A percentile compares a stretch with the other conserved stretches of the same genome.
Conservation (phyloP, 1,284 basidiomycete genomes). For the Melanopsichium pennsylvanicum region DNA sequence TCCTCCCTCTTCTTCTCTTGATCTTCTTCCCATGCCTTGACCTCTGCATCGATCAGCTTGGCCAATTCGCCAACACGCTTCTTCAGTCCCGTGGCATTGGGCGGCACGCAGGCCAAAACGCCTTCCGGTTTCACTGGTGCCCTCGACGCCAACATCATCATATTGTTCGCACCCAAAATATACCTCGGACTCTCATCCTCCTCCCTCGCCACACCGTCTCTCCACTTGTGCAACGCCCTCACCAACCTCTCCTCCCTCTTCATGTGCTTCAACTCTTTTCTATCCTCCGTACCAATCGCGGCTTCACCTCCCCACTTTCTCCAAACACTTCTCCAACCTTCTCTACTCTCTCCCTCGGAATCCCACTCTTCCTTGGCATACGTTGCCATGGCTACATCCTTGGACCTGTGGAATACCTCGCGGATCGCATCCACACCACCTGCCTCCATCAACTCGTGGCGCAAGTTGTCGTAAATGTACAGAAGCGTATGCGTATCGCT, state of each 20-base stretch:
- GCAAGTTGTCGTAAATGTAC: constrained; percentile 90
- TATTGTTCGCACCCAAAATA: constrained; percentile 40
- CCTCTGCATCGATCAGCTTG: constrained; percentile 38
- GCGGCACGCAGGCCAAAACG: constrained; percentile 41
- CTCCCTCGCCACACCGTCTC: constrained; percentile 79
- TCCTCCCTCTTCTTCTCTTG: constrained; percentile 11
- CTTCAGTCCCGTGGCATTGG: constrained; percentile 36
- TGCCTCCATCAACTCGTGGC: constrained; percentile 76
- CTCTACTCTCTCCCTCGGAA: constrained; percentile 48
- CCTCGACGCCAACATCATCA: constrained; percentile 55
- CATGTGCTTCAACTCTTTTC: constrained; percentile 40
- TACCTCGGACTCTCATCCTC: constrained; percentile 83
- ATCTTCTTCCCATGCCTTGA: constrained; percentile 37
- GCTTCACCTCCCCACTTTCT: constrained; percentile 67
- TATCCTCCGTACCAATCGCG: constrained; percentile 44
- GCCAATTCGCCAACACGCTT: constrained; percentile 50
- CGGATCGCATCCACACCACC: constrained; percentile 67
- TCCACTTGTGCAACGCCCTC: constrained; percentile 80
- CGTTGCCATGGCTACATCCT: constrained; percentile 51
- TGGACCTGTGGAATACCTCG: constrained; percentile 56
- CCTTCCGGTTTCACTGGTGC: constrained; percentile 47
- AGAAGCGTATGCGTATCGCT: constrained; percentile 95
- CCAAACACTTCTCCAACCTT: constrained; percentile 61
- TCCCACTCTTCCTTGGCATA: constrained; percentile 65
- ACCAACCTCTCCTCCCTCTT: constrained; percentile 71